These are phyloP conservation scores for Vicia villosa DNA, from an alignment of 306 rosid species.

Conservation along the genomic window DNA sequence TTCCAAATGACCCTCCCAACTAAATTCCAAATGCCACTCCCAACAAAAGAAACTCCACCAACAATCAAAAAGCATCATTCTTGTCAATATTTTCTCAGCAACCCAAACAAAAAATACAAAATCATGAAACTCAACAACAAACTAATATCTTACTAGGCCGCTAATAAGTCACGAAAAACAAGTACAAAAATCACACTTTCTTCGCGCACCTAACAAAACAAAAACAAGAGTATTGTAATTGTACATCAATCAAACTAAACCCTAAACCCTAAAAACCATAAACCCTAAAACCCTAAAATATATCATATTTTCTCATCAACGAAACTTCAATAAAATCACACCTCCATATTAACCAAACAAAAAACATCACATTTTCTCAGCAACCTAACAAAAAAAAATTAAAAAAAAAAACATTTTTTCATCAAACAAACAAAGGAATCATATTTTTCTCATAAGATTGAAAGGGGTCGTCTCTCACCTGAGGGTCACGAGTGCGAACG, in stretches of 20 bases:
- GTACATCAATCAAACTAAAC: background rate
- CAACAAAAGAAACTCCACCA: background rate
- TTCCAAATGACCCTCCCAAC: background rate
- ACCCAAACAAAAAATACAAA: background rate
- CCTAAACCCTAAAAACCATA: no score
- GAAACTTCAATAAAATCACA: no score
- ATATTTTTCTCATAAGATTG: background rate
- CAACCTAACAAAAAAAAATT: background rate
- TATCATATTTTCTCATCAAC: no score
- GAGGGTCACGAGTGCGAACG: constrained; percentile 81
- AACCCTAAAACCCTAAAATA: background rate
- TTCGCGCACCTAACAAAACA: background rate
- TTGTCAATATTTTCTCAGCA: constrained; percentile 18
- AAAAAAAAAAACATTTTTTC: background rate
- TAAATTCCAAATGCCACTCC: constrained; percentile 8
- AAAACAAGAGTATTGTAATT: background rate
- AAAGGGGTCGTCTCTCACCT: constrained; percentile 36
- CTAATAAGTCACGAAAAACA: background rate
- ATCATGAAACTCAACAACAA: background rate
- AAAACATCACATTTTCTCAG: background rate
- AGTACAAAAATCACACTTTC: background rate
- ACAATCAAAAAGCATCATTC: background rate
- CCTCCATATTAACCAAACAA: background rate
- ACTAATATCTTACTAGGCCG: background rate
- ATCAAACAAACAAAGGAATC: background rate